Evolutionary conservation across 1,284 basidiomycete genomes (phyloP).

Genomic region (Ustilago loliicola): DNA sequence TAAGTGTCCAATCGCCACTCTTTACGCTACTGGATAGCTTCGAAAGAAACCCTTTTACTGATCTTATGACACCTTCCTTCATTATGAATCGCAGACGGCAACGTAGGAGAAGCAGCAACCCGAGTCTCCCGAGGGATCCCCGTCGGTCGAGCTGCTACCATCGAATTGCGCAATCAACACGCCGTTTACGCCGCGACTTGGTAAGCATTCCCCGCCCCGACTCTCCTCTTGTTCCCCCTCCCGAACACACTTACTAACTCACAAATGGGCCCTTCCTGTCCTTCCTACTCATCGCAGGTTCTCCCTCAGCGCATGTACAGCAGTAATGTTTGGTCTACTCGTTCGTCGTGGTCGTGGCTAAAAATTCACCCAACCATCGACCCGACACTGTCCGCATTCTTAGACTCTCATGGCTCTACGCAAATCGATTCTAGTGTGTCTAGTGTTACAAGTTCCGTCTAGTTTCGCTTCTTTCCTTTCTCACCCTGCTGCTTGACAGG

Average conservation of each 20-base stretch:
- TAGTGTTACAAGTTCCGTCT: neutral
- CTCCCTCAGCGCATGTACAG: slow-evolving; percentile 59
- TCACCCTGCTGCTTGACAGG: slow-evolving; percentile 1
- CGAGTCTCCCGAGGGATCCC: slow-evolving; percentile 83
- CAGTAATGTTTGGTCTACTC: slow-evolving; percentile 60
- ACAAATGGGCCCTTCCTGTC: too few species aligned
- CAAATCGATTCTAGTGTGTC: neutral
- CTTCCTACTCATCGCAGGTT: slow-evolving; percentile 35
- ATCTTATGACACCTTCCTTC: slow-evolving; percentile 7
- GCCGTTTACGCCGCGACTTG: slow-evolving; percentile 95
- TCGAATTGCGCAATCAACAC: slow-evolving; percentile 94
- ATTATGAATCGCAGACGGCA: slow-evolving; percentile 76
- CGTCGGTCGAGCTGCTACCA: slow-evolving; percentile 83
- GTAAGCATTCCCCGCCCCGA: slow-evolving; percentile 72
- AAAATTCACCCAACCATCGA: neutral
- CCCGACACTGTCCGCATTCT: too few species aligned
- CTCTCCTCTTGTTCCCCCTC: too few species aligned
- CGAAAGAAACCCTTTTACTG: neutral
- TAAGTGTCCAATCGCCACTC: slow-evolving; percentile 13
- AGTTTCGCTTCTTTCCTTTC: neutral
- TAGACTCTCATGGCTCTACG: too few species aligned
- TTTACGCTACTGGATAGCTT: too few species aligned
- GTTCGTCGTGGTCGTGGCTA: slow-evolving; percentile 48
- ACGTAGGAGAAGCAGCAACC: slow-evolving; percentile 78
- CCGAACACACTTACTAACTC: too few species aligned